Base-by-base conservation (phyloP, 2,329 filamentous ascomycete species). In the Zasmidium cellare region DNA sequence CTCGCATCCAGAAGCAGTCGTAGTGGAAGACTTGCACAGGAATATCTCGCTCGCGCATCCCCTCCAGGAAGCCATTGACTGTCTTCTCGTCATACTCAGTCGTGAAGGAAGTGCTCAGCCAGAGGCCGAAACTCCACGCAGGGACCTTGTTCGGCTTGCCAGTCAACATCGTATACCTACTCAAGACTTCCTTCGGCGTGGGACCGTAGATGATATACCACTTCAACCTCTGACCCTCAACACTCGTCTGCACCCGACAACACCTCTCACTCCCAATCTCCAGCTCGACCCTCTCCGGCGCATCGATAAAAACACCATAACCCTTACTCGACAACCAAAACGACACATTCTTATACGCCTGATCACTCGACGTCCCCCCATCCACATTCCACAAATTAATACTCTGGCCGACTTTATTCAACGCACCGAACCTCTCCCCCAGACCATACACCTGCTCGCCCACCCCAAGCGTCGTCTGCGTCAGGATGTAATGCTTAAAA, bases 1-100 rank as follows among this genome's bases (percentile, higher is more conserved):
- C 86, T 61, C 86, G 86, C 80, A 91, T 86, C 87, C 87, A 91
- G 79, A 90, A 91, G 72, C 85, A 89, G 70, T 91, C 88, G 63
- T 88, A 91, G 71, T 91, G 88, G 72, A 91, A 90, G 2, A 90
- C 87, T 38, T 87, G 84, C 1, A 91, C 80, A 0, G 86, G 84
- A 16, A 87, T 87, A 47, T 83, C 81, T 1, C 86, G 82, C 50
- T 82, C 77, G 60, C 80, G 81, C 84, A 91, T 90, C 11, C 87
- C 87, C 64, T 88, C 82, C 20, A 90, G 79, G 72, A 90, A 90
- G 9, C 79, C 79, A 47, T 79, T 84, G 23, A 90, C 87, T 0
- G 87, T 90, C 19, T 79, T 71, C 72, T 90, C 87, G 61, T 88
- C 86, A 68, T 91, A 91, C 61, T 84, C 83, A 2, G 88, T 90